Conservation (phyloP, 2,329 filamentous ascomycete species). For the Talaromyces marneffei region DNA sequence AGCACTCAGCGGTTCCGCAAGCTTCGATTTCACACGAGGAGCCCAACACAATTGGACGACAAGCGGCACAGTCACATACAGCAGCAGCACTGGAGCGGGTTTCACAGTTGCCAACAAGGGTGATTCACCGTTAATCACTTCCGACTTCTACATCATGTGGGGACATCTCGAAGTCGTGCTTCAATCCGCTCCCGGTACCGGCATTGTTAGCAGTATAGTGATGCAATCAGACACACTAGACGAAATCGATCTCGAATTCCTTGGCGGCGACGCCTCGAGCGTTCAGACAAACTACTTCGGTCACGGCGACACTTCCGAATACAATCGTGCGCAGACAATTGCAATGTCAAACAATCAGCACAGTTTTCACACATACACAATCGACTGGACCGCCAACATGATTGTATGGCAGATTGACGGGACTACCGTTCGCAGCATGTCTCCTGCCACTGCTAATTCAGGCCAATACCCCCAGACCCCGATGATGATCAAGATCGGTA, state of each 20-base stretch:
- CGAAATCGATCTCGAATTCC: conserved; percentile 97
- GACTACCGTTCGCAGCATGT: conserved; percentile 68
- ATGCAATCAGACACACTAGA: conserved; percentile 87
- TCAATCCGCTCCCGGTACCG: conserved; percentile 78
- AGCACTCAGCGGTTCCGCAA: conserved; percentile 74
- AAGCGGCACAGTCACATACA: conserved; percentile 64
- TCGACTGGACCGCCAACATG: conserved; percentile 84
- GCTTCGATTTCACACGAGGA: conserved; percentile 76
- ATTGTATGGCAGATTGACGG: conserved; percentile 84
- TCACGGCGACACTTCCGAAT: conserved; percentile 78
- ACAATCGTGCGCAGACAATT: conserved; percentile 82
- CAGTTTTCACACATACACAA: conserved; percentile 74
- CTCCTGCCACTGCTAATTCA: conserved; percentile 59
- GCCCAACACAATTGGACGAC: conserved; percentile 71
- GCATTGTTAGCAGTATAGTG: conserved; percentile 89
- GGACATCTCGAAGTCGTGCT: conserved; percentile 80
- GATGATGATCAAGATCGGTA: conserved; percentile 87
- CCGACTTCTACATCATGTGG: conserved; percentile 99
- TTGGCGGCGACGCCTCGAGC: conserved; percentile 67
- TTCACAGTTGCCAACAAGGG: conserved; percentile 75
- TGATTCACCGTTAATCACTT: conserved; percentile 78
- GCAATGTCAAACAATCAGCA: conserved; percentile 62
- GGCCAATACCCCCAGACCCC: conserved; percentile 87
- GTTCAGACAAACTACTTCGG: conserved; percentile 98
- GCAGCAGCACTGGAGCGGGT: conserved; percentile 64